Conservation (phyloP, 1,284 basidiomycete species). For the Fomitopsis schrenkii region DNA sequence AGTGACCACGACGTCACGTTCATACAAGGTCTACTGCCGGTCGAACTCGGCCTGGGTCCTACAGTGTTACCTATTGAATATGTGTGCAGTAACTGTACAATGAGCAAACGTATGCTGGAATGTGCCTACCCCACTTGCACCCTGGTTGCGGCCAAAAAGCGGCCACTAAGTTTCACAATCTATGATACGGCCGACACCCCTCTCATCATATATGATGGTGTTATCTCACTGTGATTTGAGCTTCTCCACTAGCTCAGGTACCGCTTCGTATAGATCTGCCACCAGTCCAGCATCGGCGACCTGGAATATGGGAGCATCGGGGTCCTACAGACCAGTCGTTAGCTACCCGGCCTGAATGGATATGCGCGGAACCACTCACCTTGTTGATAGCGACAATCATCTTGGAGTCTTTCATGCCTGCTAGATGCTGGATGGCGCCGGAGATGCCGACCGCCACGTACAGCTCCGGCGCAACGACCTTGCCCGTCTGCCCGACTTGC, state of each 20-base stretch:
- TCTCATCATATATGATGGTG: too few species aligned
- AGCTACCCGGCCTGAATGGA: constrained; percentile 5
- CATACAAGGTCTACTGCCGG: too few species aligned
- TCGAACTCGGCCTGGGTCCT: too few species aligned
- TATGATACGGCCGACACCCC: background rate
- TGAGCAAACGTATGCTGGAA: too few species aligned
- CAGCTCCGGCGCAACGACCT: constrained; percentile 91
- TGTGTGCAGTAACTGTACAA: too few species aligned
- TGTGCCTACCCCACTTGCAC: background rate
- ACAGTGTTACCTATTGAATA: too few species aligned
- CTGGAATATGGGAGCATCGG: constrained; percentile 99
- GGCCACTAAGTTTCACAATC: too few species aligned
- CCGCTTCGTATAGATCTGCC: constrained; percentile 85
- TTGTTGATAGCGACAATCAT: constrained; percentile 99
- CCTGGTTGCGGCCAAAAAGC: background rate
- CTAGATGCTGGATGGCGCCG: constrained; percentile 97
- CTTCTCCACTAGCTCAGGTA: constrained; percentile 86
- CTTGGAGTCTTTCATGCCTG: constrained; percentile 99
- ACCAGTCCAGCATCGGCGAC: constrained; percentile 96
- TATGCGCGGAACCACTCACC: constrained; percentile 35
- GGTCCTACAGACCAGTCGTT: constrained; percentile 53
- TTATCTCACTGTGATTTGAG: constrained; percentile 48
- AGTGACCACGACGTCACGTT: too few species aligned
- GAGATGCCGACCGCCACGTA: constrained; percentile 98
- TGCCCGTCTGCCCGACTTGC: constrained; percentile 99